Conservation (phyloP, 208 protist genomes). For the Acanthamoeba castellanii region DNA sequence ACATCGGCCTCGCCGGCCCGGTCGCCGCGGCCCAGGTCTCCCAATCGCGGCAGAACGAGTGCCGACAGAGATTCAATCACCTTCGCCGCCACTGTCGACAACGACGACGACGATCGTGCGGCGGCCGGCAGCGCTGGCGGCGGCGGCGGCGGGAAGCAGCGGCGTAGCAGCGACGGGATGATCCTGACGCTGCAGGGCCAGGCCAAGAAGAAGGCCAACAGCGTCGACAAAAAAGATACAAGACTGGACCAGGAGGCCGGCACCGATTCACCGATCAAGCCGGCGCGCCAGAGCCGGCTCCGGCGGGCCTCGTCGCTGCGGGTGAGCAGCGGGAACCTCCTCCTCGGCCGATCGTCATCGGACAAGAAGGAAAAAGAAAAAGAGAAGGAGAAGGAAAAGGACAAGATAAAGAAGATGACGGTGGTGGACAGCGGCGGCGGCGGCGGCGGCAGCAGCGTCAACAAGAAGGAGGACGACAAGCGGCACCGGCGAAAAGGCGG, state of each 20-base stretch:
- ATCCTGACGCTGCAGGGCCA: background rate
- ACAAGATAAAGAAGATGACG: background rate
- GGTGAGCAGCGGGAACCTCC: background rate
- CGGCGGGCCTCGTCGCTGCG: conserved; percentile 22
- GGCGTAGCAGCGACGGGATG: background rate
- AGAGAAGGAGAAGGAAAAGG: background rate
- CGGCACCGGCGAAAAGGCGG: background rate
- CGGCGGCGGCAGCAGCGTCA: background rate
- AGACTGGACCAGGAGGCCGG: too few relatives aligned
- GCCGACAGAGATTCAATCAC: background rate
- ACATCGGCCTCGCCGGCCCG: background rate
- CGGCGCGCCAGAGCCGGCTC: background rate
- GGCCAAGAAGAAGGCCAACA: background rate
- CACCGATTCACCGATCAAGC: background rate
- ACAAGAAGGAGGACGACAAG: background rate
- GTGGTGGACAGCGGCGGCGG: background rate
- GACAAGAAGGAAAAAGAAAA: conserved; percentile 32
- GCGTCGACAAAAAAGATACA: background rate
- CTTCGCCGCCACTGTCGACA: background rate
- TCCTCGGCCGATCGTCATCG: background rate
- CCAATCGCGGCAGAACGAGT: background rate
- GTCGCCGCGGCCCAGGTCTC: background rate
- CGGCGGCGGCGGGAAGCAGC: background rate
- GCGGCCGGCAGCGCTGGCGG: too few relatives aligned
- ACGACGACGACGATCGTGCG: background rate